Base-by-base conservation (phyloP, 1,284 basidiomycete species). In the Fomitopsis palustris region DNA sequence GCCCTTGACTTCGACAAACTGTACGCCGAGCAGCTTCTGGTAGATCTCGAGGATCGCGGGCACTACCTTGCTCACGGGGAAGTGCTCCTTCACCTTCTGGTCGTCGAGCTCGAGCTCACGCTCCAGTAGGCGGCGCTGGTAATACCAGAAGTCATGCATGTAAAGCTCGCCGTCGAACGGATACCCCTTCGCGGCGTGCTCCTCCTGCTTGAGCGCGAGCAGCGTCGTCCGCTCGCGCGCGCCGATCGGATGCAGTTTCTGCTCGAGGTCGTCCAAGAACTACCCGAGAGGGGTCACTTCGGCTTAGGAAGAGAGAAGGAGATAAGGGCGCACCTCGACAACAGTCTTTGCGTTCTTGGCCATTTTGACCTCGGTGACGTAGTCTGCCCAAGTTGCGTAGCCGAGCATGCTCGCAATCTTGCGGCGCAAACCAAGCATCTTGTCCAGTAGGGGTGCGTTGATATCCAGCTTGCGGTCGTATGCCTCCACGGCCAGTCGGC, bases 371-470 rank as follows among this genome's bases (percentile, higher is more conserved):
- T 94, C 91, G 0, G 91, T 90, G 25, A 86, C 73, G 69, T 86
- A 93, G 70, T 91, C 90, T 1, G 90, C 91, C 87, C 90, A 93
- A 17, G 84, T 92, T n/a, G 83, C 71, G 65, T 93, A 93, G 5
- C 82, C 83, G 16, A 94, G 77, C 4, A 93, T 67, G 27, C 75
- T 74, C 0, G 88, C 84, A 56, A 91, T 87, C 68, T 85, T 72
- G 21, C 85, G 84, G 51, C 92, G 87, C 1, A 93, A 76, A 49
- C 79, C 81, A 51, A 93, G 78, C 29, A 83, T 83, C 63, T 82
- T 85, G 63, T 80, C 77, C 56, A 93, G 77, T 29, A 92, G 70
- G 1, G 86, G 88, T 12, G 84, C 85, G 64, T 94, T 95, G 67
- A 85, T 75, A 14, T 75, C 75, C 1, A 93, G 77, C 45, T 90